Conservation (phyloP, 23 red algal genomes). For the Gracilaria domingensis region DNA sequence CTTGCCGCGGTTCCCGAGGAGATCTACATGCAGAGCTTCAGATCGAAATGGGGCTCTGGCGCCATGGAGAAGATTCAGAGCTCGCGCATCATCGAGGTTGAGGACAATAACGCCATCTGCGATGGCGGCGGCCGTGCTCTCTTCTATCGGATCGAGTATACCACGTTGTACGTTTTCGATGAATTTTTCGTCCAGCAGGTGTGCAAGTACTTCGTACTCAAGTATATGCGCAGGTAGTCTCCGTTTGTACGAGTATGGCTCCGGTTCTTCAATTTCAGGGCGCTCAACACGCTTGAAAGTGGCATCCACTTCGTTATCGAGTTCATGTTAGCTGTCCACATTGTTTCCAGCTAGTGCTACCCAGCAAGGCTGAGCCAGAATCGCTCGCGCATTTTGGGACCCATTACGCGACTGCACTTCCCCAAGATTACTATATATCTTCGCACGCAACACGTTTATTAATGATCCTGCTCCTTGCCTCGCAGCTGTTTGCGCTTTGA, state of each 20-base stretch:
- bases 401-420: background rate
- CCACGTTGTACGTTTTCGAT: constrained; percentile 70
- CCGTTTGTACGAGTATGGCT: background rate
- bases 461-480: background rate
- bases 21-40: constrained; percentile 61
- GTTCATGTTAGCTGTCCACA: constrained; percentile 22
- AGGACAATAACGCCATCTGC: constrained; percentile 65
- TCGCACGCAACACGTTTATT: constrained; percentile 38
- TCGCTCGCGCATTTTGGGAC: background rate
- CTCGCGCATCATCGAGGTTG: constrained; percentile 63
- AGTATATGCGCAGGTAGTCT: constrained; percentile 41
- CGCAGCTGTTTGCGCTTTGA: background rate
- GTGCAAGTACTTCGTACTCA: constrained; percentile 76
- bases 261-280: constrained; percentile 5
- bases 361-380: constrained; percentile 1
- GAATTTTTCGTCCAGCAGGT: constrained; percentile 58
- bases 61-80: constrained; percentile 84
- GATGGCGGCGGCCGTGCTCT: constrained; percentile 81
- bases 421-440: constrained; percentile 5
- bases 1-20: constrained; percentile 70
- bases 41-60: constrained; percentile 81
- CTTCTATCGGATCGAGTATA: constrained; percentile 83
- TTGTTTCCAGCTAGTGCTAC: background rate
- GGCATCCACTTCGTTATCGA: background rate
- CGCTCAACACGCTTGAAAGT: background rate